These are phyloP conservation scores for Cladophialophora immunda DNA, from an alignment of 2,329 filamentous ascomycete genomes.

Conservation along the genomic window DNA sequence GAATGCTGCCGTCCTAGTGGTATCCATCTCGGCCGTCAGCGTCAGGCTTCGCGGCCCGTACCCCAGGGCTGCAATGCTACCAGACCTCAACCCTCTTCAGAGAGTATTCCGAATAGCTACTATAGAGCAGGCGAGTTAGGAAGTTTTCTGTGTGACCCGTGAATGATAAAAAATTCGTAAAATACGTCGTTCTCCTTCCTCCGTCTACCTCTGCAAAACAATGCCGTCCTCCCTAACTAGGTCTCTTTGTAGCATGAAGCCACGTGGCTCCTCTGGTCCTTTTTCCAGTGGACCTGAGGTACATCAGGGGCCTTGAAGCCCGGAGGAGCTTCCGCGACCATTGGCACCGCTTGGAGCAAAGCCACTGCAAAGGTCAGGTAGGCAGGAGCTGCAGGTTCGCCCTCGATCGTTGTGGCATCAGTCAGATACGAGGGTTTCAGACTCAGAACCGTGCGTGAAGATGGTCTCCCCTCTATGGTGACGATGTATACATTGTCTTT, in stretches of 20 bases:
- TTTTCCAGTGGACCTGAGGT: constrained; percentile 13
- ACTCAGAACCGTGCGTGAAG: constrained; percentile 20
- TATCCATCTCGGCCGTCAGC: background rate
- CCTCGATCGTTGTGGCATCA: constrained; percentile 11
- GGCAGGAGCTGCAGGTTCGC: constrained; percentile 17
- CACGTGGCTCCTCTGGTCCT: constrained; percentile 14
- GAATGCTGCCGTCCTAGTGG: background rate
- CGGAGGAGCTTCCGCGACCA: constrained; percentile 15
- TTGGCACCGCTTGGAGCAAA: constrained; percentile 14
- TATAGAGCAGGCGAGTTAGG: too few species aligned
- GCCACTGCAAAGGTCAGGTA: constrained; percentile 15
- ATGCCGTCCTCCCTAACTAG: constrained; percentile 7
- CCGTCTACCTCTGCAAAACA: background rate
- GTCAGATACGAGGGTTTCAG: constrained; percentile 21
- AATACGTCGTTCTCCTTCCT: background rate
- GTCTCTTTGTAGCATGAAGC: constrained; percentile 11
- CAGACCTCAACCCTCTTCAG: background rate
- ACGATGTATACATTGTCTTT: constrained; percentile 9
- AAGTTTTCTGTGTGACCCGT: background rate
- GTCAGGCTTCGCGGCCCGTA: background rate
- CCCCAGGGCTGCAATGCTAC: constrained; percentile 1
- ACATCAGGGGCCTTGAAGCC: constrained; percentile 15
- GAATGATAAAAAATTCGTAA: background rate
- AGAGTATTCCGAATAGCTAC: too few species aligned
- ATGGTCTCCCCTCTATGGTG: constrained; percentile 19